Evolutionary conservation across 2,329 filamentous ascomycete species (phyloP).

Genomic region (Ophiostoma sp.): DNA sequence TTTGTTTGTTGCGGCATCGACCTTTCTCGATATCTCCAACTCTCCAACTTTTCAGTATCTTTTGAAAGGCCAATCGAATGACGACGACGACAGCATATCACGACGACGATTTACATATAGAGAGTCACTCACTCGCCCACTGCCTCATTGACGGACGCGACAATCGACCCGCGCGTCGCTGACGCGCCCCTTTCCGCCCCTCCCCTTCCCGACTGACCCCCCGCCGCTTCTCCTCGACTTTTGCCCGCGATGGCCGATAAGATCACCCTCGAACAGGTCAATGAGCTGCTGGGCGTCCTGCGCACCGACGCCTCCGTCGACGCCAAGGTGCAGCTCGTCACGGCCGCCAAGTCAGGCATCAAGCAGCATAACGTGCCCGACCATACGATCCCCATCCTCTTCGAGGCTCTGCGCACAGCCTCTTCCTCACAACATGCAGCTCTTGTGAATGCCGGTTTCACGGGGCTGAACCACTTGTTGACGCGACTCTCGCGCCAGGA

Average conservation of each 20-base stretch:
- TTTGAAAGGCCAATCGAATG: not conserved
- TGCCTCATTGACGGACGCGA: not conserved
- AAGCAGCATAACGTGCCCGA: conserved; percentile 91
- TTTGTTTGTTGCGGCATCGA: not conserved
- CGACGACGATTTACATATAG: not conserved
- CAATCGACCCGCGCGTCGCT: not conserved
- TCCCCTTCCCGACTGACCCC: not conserved
- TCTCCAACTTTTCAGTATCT: not conserved
- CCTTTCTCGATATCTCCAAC: not conserved
- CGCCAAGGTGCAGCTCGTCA: conserved; percentile 64
- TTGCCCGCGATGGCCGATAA: conserved; percentile 39
- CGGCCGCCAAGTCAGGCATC: conserved; percentile 79
- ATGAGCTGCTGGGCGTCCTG: conserved; percentile 43
- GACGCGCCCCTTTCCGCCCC: conserved; percentile 3
- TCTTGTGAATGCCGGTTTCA: conserved; percentile 81
- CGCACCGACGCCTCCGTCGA: conserved; percentile 60
- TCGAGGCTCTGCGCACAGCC: conserved; percentile 77
- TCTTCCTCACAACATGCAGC: conserved; percentile 74
- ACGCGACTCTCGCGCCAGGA: conserved; percentile 86
- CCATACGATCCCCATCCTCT: conserved; percentile 66
- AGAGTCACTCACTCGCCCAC: not conserved
- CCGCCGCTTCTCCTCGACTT: not conserved
- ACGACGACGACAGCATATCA: not conserved
- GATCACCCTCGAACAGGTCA: conserved; percentile 43
- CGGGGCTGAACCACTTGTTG: conserved; percentile 81